These are phyloP conservation scores for Penicillium desertorum DNA, from an alignment of 495 filamentous ascomycete genomes.

Conservation along the genomic window DNA sequence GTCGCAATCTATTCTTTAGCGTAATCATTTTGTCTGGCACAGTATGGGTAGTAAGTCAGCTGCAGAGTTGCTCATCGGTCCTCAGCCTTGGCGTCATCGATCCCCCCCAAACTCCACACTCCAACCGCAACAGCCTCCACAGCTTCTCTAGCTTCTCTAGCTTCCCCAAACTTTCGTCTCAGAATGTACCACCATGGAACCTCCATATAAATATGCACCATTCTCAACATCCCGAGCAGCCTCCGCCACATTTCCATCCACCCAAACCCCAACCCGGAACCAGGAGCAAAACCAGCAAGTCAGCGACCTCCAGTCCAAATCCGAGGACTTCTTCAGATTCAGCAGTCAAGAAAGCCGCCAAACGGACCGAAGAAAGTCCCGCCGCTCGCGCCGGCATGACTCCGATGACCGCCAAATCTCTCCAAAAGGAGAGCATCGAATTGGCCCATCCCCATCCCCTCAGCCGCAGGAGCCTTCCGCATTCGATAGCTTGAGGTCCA, in stretches of 20 bases:
- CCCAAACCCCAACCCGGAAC: slow-evolving; percentile 23
- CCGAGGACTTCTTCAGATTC: slow-evolving; percentile 23
- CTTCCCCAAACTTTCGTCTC: background rate
- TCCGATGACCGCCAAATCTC: slow-evolving; percentile 6
- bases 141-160: background rate
- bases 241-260: slow-evolving; percentile 9
- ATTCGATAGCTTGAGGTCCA: slow-evolving; percentile 23
- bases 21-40: background rate
- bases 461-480: slow-evolving; percentile 19
- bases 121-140: background rate
- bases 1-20: background rate
- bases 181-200: slow-evolving; percentile 29
- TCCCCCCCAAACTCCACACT: slow-evolving; percentile 2
- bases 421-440: slow-evolving; percentile 6
- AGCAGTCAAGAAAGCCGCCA: background rate
- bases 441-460: slow-evolving; percentile 2
- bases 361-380: background rate
- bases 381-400: background rate
- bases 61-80: background rate
- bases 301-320: slow-evolving; percentile 16
- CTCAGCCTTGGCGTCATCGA: slow-evolving; percentile 13
- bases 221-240: slow-evolving; percentile 3
- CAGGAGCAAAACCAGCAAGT: slow-evolving; percentile 26
- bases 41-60: background rate
- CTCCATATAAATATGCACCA: slow-evolving; percentile 11